Evolutionary conservation across 2,329 filamentous ascomycete species (phyloP), one percentile per base, ranked within the genome.

Genomic region (Lecanicillium sp.): DNA sequence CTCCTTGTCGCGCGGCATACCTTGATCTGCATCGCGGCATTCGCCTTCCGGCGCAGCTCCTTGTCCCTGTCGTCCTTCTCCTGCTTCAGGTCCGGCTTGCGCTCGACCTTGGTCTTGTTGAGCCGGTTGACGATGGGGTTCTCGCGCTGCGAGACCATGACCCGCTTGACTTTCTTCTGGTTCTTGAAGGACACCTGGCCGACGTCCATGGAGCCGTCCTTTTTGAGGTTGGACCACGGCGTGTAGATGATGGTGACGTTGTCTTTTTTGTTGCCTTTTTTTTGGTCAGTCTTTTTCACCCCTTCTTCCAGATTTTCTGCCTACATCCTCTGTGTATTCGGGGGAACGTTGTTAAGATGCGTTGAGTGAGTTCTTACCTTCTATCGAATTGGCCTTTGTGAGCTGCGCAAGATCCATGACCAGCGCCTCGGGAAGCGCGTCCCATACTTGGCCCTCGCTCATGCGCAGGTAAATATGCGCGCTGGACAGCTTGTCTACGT

Each of bases 381-480:
- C 93, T 59, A 98, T 98, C 50, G 90, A 96, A 70, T 98, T 98
- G 53, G 93, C 93, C 70, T 98, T 98, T 49, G 93, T 98, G 59
- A 98, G 75, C 67, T 98, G 93, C n/a, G 87, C 93, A 59, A 93
- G 89, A 67, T 98, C 93, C 55, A 76, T 79, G 51, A 98, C 64
- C 23, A 98, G 75, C 3, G 80, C 79, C 52, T 81, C 62, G 0
- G 87, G 83, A 51, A 98, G 88, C 36, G 75, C 68, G 43, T 96
- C 90, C 93, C 93, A 98, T 33, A 78, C 74, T 56, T 93, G 81
- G 50, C 82, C 85, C 36, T 91, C 83, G 14, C 73, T 75, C 56
- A 97, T 77, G 27, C 93, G 86, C 27, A 98, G 80, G 69, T 98
- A 98, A 59, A 98, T 89, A 69, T 98, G 93, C 2, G 93, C 93